Conservation (phyloP, 2,329 filamentous ascomycete species). For the Diaporthe sp. region DNA sequence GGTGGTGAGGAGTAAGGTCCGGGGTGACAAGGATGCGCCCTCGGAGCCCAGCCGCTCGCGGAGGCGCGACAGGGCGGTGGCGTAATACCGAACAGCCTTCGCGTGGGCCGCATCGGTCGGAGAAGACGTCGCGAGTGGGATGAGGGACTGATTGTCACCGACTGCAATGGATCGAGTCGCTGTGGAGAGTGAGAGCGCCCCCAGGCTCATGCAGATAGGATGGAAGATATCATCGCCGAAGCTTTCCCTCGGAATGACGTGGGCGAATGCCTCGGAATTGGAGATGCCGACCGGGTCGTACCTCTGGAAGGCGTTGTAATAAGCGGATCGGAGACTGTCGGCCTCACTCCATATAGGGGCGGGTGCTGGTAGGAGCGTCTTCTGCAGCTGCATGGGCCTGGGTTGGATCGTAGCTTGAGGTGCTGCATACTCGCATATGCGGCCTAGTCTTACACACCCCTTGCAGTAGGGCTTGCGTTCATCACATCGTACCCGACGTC, state of each 20-base stretch:
- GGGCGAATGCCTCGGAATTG: background rate
- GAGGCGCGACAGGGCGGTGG: background rate
- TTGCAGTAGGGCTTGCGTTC: slow-evolving; percentile 20
- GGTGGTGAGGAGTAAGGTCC: background rate
- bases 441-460: slow-evolving; percentile 7
- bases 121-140: background rate
- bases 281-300: slow-evolving; percentile 1
- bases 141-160: background rate
- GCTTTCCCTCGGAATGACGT: background rate
- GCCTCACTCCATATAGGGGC: background rate
- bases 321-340: slow-evolving; percentile 8
- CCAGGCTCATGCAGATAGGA: slow-evolving; percentile 2
- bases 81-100: slow-evolving; percentile 1
- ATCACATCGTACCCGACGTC: slow-evolving; percentile 19
- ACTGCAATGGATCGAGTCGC: background rate
- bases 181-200: slow-evolving; percentile 3
- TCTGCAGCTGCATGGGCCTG: background rate
- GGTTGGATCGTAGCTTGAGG: background rate
- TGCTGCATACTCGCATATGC: background rate
- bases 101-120: background rate
- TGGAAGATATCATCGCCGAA: background rate
- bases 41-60: background rate
- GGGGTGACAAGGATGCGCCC: background rate
- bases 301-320: background rate
- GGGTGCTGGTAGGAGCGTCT: background rate